Conservation (phyloP, 2,329 filamentous ascomycete genomes). For the Pseudogymnoascus verrucosus region DNA sequence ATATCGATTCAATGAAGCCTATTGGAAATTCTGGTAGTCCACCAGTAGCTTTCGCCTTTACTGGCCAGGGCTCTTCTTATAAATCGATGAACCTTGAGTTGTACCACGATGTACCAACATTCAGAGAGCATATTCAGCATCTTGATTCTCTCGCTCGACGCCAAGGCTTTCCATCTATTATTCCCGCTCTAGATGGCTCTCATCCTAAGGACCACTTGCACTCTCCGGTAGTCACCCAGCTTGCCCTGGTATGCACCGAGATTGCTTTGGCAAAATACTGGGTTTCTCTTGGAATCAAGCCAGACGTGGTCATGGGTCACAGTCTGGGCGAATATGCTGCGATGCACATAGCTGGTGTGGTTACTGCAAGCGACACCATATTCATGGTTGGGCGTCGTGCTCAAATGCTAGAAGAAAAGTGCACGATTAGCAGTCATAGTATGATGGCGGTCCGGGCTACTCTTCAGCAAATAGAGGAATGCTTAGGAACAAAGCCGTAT, state of each 20-base stretch:
- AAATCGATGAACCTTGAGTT: conserved; percentile 35
- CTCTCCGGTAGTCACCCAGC: conserved; percentile 43
- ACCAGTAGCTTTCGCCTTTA: conserved; percentile 6
- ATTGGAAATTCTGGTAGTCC: not conserved
- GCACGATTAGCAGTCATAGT: conserved; percentile 57
- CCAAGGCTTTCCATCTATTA: conserved; percentile 24
- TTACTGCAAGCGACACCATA: conserved; percentile 62
- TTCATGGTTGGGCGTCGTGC: conserved; percentile 62
- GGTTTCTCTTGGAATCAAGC: conserved; percentile 45
- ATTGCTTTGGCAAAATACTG: conserved; percentile 47
- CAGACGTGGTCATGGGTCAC: conserved; percentile 48
- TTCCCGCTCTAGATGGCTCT: conserved; percentile 36
- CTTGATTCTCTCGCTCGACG: conserved; percentile 19
- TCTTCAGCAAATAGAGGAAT: conserved; percentile 39
- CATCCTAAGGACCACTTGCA: conserved; percentile 32
- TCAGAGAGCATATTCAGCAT: conserved; percentile 20
- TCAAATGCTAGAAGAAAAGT: conserved; percentile 54
- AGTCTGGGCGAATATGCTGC: conserved; percentile 69
- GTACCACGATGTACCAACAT: conserved; percentile 28
- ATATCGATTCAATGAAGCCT: conserved; percentile 6
- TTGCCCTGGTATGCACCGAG: conserved; percentile 44
- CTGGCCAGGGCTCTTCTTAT: conserved; percentile 33
- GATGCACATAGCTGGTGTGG: conserved; percentile 59
- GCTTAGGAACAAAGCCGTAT: conserved; percentile 37
- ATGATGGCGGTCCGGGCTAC: conserved; percentile 48